These are phyloP conservation scores for Wakefieldia striispora DNA, from an alignment of 768 basidiomycete genomes.

Conservation along the genomic window DNA sequence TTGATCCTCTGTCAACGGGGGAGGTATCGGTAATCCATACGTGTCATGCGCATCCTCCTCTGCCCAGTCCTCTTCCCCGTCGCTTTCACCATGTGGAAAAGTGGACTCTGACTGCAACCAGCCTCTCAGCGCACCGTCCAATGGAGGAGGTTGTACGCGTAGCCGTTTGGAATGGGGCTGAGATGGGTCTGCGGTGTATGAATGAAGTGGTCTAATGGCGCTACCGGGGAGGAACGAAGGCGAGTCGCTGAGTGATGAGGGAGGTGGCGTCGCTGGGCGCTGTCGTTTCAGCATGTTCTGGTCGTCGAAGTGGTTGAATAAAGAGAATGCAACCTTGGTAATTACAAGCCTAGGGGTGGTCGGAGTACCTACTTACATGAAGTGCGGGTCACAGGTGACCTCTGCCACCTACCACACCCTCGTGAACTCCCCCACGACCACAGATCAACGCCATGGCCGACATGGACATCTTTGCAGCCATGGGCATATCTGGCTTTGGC, in stretches of 20 bases:
- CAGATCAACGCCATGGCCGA: conserved; percentile 42
- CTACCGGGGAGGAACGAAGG: conserved; percentile 19
- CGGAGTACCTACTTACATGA: conserved; percentile 14
- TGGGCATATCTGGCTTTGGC: conserved; percentile 85
- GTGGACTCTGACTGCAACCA: conserved; percentile 31
- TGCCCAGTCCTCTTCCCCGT: conserved; percentile 33
- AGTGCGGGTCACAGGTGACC: conserved; percentile 10
- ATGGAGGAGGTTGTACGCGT: conserved; percentile 48
- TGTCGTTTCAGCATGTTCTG: conserved; percentile 58
- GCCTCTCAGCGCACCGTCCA: conserved; percentile 52
- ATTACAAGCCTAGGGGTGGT: conserved; percentile 18
- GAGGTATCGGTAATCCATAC: conserved; percentile 18
- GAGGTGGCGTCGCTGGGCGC: conserved; percentile 44
- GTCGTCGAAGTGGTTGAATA: too few relatives aligned
- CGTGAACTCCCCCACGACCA: conserved; percentile 4
- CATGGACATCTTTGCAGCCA: conserved; percentile 72
- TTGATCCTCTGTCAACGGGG: conserved; percentile 23
- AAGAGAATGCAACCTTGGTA: background rate
- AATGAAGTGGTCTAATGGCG: conserved; percentile 4
- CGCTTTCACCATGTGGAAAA: conserved; percentile 19
- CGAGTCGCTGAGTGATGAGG: conserved; percentile 29
- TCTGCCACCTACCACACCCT: conserved; percentile 17
- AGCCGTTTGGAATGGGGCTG: conserved; percentile 49
- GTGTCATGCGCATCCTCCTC: conserved; percentile 34
- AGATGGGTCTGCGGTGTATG: conserved; percentile 8